Conservation (phyloP, 805 yeast species). For the Metschnikowia picachoensis region DNA sequence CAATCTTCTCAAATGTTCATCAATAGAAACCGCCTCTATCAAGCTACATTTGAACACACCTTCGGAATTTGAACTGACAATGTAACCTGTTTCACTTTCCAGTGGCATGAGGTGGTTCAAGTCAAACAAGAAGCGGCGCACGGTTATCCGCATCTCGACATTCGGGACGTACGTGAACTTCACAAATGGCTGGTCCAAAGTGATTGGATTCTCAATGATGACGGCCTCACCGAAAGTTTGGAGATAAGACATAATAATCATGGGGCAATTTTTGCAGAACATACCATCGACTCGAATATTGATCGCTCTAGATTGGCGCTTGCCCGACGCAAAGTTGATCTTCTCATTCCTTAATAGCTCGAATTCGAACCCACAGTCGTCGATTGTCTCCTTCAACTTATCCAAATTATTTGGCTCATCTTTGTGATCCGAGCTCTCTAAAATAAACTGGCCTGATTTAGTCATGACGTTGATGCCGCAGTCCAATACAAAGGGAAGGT, state of each 20-base stretch:
- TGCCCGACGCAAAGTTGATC: conserved; percentile 45
- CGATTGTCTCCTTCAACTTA: conserved; percentile 47
- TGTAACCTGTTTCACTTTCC: conserved; percentile 18
- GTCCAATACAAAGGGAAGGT: conserved; percentile 50
- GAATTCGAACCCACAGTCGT: conserved; percentile 66
- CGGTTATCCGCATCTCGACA: conserved; percentile 41
- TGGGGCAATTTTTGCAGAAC: conserved; percentile 71
- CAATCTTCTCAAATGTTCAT: conserved; percentile 54
- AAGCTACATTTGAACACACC: conserved; percentile 48
- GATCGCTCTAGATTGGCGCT: conserved; percentile 51
- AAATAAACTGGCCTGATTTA: conserved; percentile 59
- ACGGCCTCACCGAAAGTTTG: conserved; percentile 53
- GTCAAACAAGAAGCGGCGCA: conserved; percentile 51
- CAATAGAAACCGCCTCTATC: conserved; percentile 53
- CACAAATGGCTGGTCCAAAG: conserved; percentile 53
- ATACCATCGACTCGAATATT: conserved; percentile 58
- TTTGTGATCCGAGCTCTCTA: conserved; percentile 39
- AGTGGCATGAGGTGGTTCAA: conserved; percentile 42
- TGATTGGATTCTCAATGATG: conserved; percentile 51
- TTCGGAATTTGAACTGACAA: conserved; percentile 12
- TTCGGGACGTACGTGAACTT: conserved; percentile 64
- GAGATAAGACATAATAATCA: conserved; percentile 46
- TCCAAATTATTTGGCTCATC: conserved; percentile 24
- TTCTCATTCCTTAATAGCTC: conserved; percentile 42
- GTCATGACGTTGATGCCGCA: conserved; percentile 55